These are phyloP conservation scores for Mycena sanguinolenta DNA, from an alignment of 768 basidiomycete genomes.

Conservation along the genomic window DNA sequence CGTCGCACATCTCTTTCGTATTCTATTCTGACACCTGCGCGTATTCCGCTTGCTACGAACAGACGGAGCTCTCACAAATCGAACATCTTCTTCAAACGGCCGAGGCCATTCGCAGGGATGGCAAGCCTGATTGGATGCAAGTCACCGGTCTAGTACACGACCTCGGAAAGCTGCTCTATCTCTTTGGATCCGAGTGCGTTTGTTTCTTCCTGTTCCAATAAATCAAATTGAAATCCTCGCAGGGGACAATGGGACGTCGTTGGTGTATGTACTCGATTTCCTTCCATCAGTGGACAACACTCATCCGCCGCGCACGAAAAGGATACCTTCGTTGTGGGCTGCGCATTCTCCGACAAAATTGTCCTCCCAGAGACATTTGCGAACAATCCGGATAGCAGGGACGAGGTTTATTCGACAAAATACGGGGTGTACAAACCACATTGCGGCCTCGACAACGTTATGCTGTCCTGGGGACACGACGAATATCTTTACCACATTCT, in stretches of 20 bases:
- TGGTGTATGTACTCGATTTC: constrained; percentile 64
- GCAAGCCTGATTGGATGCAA: constrained; percentile 95
- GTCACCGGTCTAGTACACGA: constrained; percentile 75
- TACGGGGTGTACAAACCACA: constrained; percentile 83
- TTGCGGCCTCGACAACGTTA: constrained; percentile 88
- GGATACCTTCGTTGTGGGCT: constrained; percentile 86
- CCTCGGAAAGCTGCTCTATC: constrained; percentile 83
- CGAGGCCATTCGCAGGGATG: constrained; percentile 89
- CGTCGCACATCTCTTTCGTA: constrained; percentile 23
- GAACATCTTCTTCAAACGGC: constrained; percentile 93
- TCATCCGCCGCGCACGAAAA: no score
- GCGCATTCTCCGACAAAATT: constrained; percentile 86
- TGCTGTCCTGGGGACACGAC: constrained; percentile 58
- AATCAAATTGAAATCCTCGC: background rate
- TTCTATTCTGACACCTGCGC: no score
- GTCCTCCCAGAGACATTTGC: constrained; percentile 75
- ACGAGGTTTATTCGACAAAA: constrained; percentile 69
- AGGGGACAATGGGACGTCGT: constrained; percentile 95
- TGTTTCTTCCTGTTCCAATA: background rate
- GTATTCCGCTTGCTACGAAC: constrained; percentile 9
- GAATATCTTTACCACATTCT: constrained; percentile 92
- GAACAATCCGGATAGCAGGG: constrained; percentile 65
- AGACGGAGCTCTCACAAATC: constrained; percentile 87
- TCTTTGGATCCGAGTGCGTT: constrained; percentile 77
- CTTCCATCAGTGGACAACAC: no score